Percentiles rank a stretch among this genome's conserved stretches.
These are phyloP conservation scores for Phanerodontia chrysosporium DNA, from an alignment of 768 basidiomycete genomes.

Conservation along the genomic window DNA sequence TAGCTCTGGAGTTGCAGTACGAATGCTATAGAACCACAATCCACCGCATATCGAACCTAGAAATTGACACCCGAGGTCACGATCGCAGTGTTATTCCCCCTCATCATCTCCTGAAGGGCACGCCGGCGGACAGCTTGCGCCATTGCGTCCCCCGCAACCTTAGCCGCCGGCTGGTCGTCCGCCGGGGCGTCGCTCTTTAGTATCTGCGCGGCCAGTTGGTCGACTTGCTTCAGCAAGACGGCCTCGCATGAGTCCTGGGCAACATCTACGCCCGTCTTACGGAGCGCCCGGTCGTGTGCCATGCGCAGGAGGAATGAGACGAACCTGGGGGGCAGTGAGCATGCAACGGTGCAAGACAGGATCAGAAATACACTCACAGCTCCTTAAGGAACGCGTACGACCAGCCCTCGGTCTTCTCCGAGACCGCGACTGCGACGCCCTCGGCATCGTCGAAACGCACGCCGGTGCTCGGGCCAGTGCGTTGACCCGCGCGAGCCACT, in stretches of 20 bases:
- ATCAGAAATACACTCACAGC: conserved; percentile 15
- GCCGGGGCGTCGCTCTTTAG: not conserved
- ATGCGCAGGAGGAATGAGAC: conserved; percentile 33
- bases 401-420: conserved; percentile 33
- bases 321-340: conserved; percentile 30
- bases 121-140: no score
- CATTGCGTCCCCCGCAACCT: not conserved
- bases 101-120: no score
- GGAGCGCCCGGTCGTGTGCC: conserved; percentile 23
- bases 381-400: conserved; percentile 45
- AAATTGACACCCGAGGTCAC: no score
- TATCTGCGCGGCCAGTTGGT: conserved; percentile 14
- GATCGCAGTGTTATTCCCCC: no score
- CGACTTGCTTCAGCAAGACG: conserved; percentile 13
- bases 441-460: conserved; percentile 23
- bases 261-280: not conserved
- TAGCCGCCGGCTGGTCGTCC: not conserved
- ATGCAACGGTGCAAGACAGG: conserved; percentile 21
- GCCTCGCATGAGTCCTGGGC: not conserved
- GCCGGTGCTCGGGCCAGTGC: conserved; percentile 18
- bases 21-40: no score
- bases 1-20: no score
- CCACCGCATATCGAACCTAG: no score
- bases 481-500: conserved; percentile 35
- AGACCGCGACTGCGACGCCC: conserved; percentile 27